These are phyloP conservation scores for Malus hybrid DNA, from an alignment of 331 rosid species.

Conservation along the genomic window DNA sequence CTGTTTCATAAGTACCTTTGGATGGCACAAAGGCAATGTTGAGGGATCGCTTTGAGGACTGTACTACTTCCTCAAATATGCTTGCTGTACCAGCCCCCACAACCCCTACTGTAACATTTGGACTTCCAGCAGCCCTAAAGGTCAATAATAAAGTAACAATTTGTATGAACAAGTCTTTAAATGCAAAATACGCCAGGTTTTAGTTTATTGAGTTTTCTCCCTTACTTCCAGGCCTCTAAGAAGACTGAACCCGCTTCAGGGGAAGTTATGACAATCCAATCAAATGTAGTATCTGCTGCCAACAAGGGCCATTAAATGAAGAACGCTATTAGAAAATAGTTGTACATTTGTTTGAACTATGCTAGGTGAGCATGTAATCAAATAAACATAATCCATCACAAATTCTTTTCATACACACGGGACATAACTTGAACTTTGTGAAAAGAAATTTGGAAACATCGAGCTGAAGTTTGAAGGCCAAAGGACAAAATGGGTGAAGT, in stretches of 20 bases:
- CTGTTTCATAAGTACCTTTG: slow-evolving; percentile 44
- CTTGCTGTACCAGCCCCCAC: slow-evolving; percentile 96
- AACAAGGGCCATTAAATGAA: slow-evolving; percentile 16
- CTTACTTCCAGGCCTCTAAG: slow-evolving; percentile 95
- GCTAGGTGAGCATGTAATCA: background rate
- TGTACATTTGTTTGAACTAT: background rate
- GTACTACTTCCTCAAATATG: slow-evolving; percentile 59
- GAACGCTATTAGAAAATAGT: background rate
- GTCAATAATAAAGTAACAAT: slow-evolving; percentile 7
- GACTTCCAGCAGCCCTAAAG: slow-evolving; percentile 76
- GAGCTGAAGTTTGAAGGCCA: background rate
- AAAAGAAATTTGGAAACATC: background rate
- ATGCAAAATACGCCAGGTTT: slow-evolving; percentile 7
- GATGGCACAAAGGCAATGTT: slow-evolving; percentile 84
- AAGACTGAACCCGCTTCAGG: slow-evolving; percentile 95
- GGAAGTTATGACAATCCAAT: slow-evolving; percentile 92
- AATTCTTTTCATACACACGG: background rate
- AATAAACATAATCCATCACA: background rate
- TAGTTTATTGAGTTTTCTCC: slow-evolving; percentile 21
- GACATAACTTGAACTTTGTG: background rate
- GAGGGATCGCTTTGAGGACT: slow-evolving; percentile 47
- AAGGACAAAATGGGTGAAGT: background rate
- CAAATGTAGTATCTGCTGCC: slow-evolving; percentile 64
- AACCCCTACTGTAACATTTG: slow-evolving; percentile 66
- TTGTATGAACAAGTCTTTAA: background rate